Percentiles rank a stretch among this genome's conserved stretches.
These are phyloP conservation scores for Aspergillus felis DNA, from an alignment of 2,329 filamentous ascomycete species.

Conservation along the genomic window DNA sequence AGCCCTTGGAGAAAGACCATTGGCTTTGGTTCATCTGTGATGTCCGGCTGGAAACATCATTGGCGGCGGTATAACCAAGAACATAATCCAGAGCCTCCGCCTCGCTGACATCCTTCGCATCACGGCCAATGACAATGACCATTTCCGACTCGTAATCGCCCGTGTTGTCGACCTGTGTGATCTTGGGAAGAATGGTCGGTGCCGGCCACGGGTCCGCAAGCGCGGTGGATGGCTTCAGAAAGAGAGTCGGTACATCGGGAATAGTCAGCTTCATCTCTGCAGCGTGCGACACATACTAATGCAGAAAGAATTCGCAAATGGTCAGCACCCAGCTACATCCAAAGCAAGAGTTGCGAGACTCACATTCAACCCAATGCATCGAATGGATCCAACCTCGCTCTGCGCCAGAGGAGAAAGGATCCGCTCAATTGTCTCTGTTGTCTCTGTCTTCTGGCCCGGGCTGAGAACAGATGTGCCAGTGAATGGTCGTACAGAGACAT, in stretches of 20 bases:
- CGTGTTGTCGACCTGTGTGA: conserved; percentile 50
- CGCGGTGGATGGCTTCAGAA: conserved; percentile 55
- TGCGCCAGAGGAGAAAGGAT: conserved; percentile 51
- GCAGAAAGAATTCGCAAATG: background rate
- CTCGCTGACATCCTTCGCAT: conserved; percentile 53
- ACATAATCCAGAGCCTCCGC: conserved; percentile 57
- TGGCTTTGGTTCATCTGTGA: conserved; percentile 53
- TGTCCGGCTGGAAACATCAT: conserved; percentile 60
- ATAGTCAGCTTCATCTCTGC: conserved; percentile 51
- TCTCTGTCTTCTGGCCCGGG: conserved; percentile 50
- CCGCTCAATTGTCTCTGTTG: conserved; percentile 31
- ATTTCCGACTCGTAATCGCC: conserved; percentile 60
- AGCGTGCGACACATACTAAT: conserved; percentile 48
- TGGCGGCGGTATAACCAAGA: conserved; percentile 60
- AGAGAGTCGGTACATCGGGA: conserved; percentile 54
- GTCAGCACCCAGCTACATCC: background rate
- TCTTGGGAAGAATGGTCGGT: conserved; percentile 51
- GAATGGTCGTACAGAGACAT: conserved; percentile 55
- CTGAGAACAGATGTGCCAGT: conserved; percentile 56
- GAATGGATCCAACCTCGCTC: conserved; percentile 53
- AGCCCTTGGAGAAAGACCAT: conserved; percentile 58
- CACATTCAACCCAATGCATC: conserved; percentile 58
- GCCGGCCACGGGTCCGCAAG: conserved; percentile 53
- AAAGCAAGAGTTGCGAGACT: conserved; percentile 3
- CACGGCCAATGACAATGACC: conserved; percentile 53